Percentiles rank a stretch among this genome's conserved stretches.
Evolutionary conservation across 768 basidiomycete genomes (phyloP).

Genomic region (Mycena latifolia): DNA sequence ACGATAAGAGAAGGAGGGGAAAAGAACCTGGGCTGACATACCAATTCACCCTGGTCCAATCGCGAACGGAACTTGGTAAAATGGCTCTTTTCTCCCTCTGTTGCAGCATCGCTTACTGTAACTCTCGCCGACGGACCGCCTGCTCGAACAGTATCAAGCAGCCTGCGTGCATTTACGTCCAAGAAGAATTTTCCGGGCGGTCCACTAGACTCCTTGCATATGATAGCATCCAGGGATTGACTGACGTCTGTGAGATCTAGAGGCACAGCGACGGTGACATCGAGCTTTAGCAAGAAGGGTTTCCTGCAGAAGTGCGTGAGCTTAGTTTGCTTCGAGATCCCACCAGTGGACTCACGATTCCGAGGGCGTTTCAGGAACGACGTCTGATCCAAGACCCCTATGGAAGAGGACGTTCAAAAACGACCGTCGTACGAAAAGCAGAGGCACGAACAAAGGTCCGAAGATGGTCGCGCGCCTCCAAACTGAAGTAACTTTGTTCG

Average conservation of each 20-base stretch:
- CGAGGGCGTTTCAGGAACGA: slow-evolving; percentile 27
- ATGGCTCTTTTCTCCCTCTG: slow-evolving; percentile 55
- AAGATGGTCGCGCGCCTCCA: slow-evolving; percentile 75
- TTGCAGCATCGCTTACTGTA: slow-evolving; percentile 52
- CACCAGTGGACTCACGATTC: slow-evolving; percentile 45
- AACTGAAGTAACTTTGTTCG: slow-evolving; percentile 26
- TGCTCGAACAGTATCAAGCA: slow-evolving; percentile 66
- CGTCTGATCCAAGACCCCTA: slow-evolving; percentile 53
- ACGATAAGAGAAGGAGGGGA: background rate
- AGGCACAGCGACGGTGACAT: slow-evolving; percentile 63
- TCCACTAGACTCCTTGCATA: slow-evolving; percentile 47
- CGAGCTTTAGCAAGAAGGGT: slow-evolving; percentile 63
- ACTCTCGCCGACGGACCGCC: slow-evolving; percentile 64
- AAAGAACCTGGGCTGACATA: slow-evolving; percentile 43
- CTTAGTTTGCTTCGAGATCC: background rate
- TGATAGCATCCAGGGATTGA: slow-evolving; percentile 52
- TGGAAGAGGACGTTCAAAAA: slow-evolving; percentile 25
- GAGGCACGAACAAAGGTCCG: slow-evolving; percentile 67
- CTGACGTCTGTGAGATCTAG: slow-evolving; percentile 57
- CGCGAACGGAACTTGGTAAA: slow-evolving; percentile 64
- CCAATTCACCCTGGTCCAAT: slow-evolving; percentile 66
- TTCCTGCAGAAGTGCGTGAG: slow-evolving; percentile 14
- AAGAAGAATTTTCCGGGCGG: slow-evolving; percentile 75
- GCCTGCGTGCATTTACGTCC: slow-evolving; percentile 55
- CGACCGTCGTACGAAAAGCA: slow-evolving; percentile 15